These are phyloP conservation scores for Kazachstania martiniae DNA, from an alignment of 805 yeast species.

Conservation along the genomic window DNA sequence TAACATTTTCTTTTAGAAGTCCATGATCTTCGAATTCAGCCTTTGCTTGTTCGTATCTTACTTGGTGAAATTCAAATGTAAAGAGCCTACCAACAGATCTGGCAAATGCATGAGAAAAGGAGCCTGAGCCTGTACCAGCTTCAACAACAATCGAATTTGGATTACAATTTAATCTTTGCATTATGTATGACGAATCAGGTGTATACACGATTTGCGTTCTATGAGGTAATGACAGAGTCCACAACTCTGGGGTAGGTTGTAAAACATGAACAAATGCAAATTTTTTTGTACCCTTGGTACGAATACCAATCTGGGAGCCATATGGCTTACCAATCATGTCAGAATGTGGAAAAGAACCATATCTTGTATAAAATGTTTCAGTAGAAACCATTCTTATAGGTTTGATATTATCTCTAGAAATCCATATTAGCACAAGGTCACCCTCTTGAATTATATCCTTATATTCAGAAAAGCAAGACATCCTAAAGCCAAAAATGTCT, in stretches of 20 bases:
- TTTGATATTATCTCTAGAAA: slow-evolving; percentile 69
- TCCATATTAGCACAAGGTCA: slow-evolving; percentile 77
- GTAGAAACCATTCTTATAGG: slow-evolving; percentile 56
- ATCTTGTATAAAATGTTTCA: slow-evolving; percentile 67
- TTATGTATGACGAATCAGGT: slow-evolving; percentile 85
- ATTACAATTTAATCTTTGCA: slow-evolving; percentile 65
- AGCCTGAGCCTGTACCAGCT: slow-evolving; percentile 97
- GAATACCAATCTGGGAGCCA: slow-evolving; percentile 74
- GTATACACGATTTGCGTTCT: slow-evolving; percentile 96
- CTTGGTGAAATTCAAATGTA: slow-evolving; percentile 87
- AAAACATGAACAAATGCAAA: slow-evolving; percentile 78
- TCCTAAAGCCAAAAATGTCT: no score
- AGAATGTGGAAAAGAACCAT: slow-evolving; percentile 80
- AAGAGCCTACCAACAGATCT: slow-evolving; percentile 72
- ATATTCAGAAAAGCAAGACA: slow-evolving; percentile 37
- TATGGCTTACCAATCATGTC: slow-evolving; percentile 70
- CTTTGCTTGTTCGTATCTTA: slow-evolving; percentile 68
- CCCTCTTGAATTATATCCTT: slow-evolving; percentile 71
- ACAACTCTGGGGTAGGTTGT: slow-evolving; percentile 88
- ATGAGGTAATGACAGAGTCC: slow-evolving; percentile 95
- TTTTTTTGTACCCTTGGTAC: slow-evolving; percentile 42
- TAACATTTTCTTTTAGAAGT: slow-evolving; percentile 39
- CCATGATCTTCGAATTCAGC: slow-evolving; percentile 69
- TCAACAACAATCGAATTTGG: slow-evolving; percentile 78
- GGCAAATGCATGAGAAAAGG: slow-evolving; percentile 86